Base-by-base conservation (phyloP, 78 protist species). In the Chrysochromulina tobinii region DNA sequence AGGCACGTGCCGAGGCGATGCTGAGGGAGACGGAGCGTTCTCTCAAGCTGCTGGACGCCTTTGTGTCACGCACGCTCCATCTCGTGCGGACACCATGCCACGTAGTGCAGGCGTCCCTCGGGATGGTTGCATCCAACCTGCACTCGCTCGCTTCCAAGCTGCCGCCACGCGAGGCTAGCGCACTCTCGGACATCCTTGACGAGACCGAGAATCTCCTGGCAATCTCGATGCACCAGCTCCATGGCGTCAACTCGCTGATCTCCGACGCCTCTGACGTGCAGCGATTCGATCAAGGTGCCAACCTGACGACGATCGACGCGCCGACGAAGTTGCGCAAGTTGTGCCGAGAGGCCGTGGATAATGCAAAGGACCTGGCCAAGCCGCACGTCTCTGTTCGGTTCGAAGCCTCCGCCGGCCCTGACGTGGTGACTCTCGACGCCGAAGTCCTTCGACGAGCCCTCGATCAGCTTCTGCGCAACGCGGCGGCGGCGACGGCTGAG, bases 1-100 rank as follows among this genome's bases (percentile, higher is more conserved):
- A 87, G 50, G 90, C 77, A 15, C 79, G 81, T 20, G 12, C 6
- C 75, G 57, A 61, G 61, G 25, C 25, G 75, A 21, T 5, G 58
- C 53, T 38, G 14, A 7, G n/a, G 9, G n/a, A 61, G 54, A 38
- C 54, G 61, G n/a, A 38, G 27, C 27, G 53, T 9, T 14, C 73
- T 1, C 57, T 2, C 25, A 59, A 23, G 73, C 73, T 25, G 55
- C n/a, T 75, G 61, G 90, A 87, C 38, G 6, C 1, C 25, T 87
- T 87, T 50, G 14, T 87, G 51, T 53, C 69, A 9, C 69, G 72
- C 25, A 67, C 72, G 14, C 72, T 87, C 66, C 90, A 87, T 69
- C 79, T 64, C 50, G 67, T 87, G 64, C 57, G 64, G 7, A 87
- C 90, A 54, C 90, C 90, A 2, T 50, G 50, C 25, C 90, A 87